Percentiles rank a stretch among this genome's conserved stretches.
These are phyloP conservation scores for Setomelanomma holmii DNA, from an alignment of 2,329 filamentous ascomycete genomes.

Conservation along the genomic window DNA sequence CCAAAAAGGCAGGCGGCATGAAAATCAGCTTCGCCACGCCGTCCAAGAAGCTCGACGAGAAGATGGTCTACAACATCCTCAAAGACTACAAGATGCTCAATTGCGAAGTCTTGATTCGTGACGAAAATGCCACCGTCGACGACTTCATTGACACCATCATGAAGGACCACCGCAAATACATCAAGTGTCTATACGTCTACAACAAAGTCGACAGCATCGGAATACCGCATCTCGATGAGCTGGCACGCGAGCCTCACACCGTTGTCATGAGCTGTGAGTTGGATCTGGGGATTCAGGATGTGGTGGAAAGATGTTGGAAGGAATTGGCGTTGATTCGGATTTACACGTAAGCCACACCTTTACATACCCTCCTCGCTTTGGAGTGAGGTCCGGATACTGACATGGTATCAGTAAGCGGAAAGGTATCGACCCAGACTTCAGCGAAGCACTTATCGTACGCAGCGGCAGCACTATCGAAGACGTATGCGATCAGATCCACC, in stretches of 20 bases:
- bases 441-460: slow-evolving; percentile 90
- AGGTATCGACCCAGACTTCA: slow-evolving; percentile 86
- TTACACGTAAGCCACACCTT: slow-evolving; percentile 59
- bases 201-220: slow-evolving; percentile 99
- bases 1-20: slow-evolving; percentile 95
- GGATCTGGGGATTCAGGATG: slow-evolving; percentile 89
- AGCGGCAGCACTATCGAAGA: slow-evolving; percentile 90
- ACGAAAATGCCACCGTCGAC: slow-evolving; percentile 92
- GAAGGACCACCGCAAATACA: slow-evolving; percentile 98
- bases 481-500: slow-evolving; percentile 94
- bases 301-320: slow-evolving; percentile 93
- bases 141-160: slow-evolving; percentile 99
- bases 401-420: slow-evolving; percentile 73
- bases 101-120: slow-evolving; percentile 92
- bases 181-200: slow-evolving; percentile 93
- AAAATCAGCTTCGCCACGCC: slow-evolving; percentile 95
- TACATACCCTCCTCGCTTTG: too few relatives aligned
- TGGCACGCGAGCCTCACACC: slow-evolving; percentile 91
- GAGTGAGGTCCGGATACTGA: too few relatives aligned
- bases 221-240: slow-evolving; percentile 88
- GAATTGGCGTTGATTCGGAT: slow-evolving; percentile 88
- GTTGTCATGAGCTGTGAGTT: slow-evolving; percentile 98
- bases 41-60: slow-evolving; percentile 92
- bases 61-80: slow-evolving; percentile 97
- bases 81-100: slow-evolving; percentile 99